These are phyloP conservation scores for Musa balbisiana DNA, from an alignment of 202 grass and related monocot genomes.

Conservation along the genomic window DNA sequence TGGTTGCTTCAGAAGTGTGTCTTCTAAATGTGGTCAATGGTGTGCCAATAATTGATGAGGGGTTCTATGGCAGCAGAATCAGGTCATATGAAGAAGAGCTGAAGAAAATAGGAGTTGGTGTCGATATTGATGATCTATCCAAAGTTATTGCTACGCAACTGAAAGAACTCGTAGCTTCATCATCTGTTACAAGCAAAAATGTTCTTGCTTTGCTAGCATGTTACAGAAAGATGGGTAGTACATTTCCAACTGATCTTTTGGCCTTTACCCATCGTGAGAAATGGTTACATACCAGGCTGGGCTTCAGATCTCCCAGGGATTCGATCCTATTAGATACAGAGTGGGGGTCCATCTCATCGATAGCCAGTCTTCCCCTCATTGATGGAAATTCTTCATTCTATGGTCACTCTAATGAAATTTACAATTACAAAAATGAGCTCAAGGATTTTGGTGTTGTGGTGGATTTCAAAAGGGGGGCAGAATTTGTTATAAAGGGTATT, in stretches of 20 bases:
- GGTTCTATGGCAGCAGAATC: conserved; percentile 37
- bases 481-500: conserved; percentile 39
- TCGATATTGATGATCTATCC: conserved; percentile 28
- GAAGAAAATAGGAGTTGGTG: conserved; percentile 35
- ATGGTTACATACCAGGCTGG: conserved; percentile 47
- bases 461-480: conserved; percentile 29
- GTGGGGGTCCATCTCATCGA: conserved; percentile 35
- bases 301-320: conserved; percentile 32
- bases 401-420: conserved; percentile 33
- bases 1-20: conserved; percentile 30
- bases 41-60: conserved; percentile 43
- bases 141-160: conserved; percentile 35
- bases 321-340: conserved; percentile 38
- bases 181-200: conserved; percentile 29
- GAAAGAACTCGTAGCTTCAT: conserved; percentile 18
- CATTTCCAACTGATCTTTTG: conserved; percentile 23
- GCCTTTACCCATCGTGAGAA: conserved; percentile 24
- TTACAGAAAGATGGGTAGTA: conserved; percentile 2
- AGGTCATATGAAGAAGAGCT: conserved; percentile 40
- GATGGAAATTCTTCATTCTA: conserved; percentile 24
- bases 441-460: conserved; percentile 35
- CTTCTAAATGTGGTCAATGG: conserved; percentile 28
- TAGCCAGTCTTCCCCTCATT: conserved; percentile 53
- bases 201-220: conserved; percentile 35
- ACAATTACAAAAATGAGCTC: conserved; percentile 47